These are phyloP conservation scores for Cutaneotrichosporon cutaneum DNA, from an alignment of 1,284 basidiomycete species.

Conservation along the genomic window DNA sequence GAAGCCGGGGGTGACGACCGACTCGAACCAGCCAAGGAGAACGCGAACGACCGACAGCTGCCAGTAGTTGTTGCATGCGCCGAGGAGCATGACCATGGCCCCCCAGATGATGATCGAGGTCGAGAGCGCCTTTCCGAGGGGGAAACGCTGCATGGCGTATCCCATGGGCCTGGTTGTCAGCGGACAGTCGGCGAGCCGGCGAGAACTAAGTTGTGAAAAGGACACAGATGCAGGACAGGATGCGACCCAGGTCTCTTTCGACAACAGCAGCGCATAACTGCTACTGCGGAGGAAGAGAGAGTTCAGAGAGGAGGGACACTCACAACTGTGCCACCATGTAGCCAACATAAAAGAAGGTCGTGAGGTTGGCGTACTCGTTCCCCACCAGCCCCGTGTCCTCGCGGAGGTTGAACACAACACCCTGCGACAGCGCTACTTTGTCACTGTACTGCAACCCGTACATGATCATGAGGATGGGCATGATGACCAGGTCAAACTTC, in stretches of 20 bases:
- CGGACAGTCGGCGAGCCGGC: too few relatives aligned
- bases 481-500: slow-evolving; percentile 21
- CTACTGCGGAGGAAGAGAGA: too few relatives aligned
- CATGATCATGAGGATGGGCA: slow-evolving; percentile 19
- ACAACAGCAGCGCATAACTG: too few relatives aligned
- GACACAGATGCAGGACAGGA: too few relatives aligned
- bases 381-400: slow-evolving; percentile 23
- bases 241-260: too few relatives aligned
- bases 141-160: slow-evolving; percentile 29
- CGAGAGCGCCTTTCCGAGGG: slow-evolving; percentile 28
- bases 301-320: too few relatives aligned
- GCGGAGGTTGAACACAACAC: slow-evolving; percentile 27
- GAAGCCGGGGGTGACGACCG: slow-evolving; percentile 27
- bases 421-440: slow-evolving; percentile 25
- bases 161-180: slow-evolving; percentile 24
- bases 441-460: slow-evolving; percentile 21
- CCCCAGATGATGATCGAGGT: slow-evolving; percentile 28
- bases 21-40: slow-evolving; percentile 35
- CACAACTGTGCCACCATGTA: slow-evolving; percentile 10
- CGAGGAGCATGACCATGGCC: slow-evolving; percentile 25
- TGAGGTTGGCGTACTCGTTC: slow-evolving; percentile 26
- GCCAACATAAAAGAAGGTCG: slow-evolving; percentile 22
- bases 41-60: slow-evolving; percentile 28
- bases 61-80: slow-evolving; percentile 32
- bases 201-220: not conserved